Conservation (phyloP, 2,329 filamentous ascomycete species). For the Aureobasidium sp. region DNA sequence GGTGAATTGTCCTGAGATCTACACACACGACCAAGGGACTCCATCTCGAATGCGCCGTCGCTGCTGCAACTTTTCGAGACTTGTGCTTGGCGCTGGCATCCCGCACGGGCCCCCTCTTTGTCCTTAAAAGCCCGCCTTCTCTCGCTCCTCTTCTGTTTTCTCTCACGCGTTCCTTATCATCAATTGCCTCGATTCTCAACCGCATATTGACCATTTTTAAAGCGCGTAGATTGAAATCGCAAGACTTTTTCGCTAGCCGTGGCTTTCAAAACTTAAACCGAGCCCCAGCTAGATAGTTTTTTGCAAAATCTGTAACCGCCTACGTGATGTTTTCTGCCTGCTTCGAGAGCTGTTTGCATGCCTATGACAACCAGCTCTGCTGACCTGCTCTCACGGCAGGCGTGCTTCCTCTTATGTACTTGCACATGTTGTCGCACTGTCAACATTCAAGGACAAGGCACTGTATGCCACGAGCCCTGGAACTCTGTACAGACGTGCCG, state of each 20-base stretch:
- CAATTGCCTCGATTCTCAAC: constrained; percentile 58
- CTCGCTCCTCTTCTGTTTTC: constrained; percentile 19
- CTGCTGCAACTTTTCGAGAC: constrained; percentile 10
- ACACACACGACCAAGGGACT: background rate
- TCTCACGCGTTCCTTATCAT: constrained; percentile 77
- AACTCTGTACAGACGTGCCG: background rate
- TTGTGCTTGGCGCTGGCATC: background rate
- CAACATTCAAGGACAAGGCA: background rate
- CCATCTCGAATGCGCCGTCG: background rate
- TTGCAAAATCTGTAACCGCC: background rate
- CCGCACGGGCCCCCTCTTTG: background rate
- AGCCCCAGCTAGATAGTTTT: constrained; percentile 92
- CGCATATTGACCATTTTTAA: constrained; percentile 78
- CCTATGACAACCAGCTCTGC: background rate
- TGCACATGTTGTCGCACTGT: background rate
- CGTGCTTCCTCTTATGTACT: background rate
- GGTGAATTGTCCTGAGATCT: constrained; percentile 14
- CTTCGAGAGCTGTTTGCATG: background rate
- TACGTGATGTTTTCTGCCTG: background rate
- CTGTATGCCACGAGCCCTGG: background rate
- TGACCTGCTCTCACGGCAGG: background rate
- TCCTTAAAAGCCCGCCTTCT: background rate
- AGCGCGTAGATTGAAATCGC: constrained; percentile 70
- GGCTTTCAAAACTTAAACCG: constrained; percentile 58
- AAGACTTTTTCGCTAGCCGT: constrained; percentile 95